Base-by-base conservation (phyloP, 2,329 filamentous ascomycete genomes). In the Apiospora phragmitis region DNA sequence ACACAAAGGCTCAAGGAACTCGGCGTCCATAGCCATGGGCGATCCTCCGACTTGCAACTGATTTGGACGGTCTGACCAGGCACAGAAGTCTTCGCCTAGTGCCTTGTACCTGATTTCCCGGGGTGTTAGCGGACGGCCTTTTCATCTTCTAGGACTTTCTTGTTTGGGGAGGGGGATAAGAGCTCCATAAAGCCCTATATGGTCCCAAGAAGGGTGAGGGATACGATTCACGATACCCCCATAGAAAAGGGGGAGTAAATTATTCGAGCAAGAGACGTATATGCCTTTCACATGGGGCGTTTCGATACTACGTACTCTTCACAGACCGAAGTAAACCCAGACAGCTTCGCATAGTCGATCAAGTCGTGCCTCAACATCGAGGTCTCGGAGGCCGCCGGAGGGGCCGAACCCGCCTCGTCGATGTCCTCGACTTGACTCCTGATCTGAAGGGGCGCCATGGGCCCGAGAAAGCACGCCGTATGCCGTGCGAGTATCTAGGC, bases 11-110 rank as follows among this genome's bases (percentile, higher is more conserved):
- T 59, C 62, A 9, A 67, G 68, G 35, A 71, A 70, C 49, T 67
- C 51, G 68, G 68, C 51, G 41, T 69, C 68, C 29, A 71, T 65
- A 26, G 70, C 68, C 4, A 71, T 59, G 26, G 68, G 41, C 12
- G 65, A 68, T 47, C 43, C 55, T 26, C 68, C 65, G 43, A 29
- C 70, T 6, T 35, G 55, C 2, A 69, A 26, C 5, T 49, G 68
- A 29, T 67, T 41, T 7, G 70, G 70, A 41, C 68, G 68, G 16
- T 38, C 24, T 14, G 68, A 42, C 70, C 70, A 71, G 32, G 38
- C 43, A 65, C 70, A 71, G 43, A 71, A 71, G 51, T 71, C 70
- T 38, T 71, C 65, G 51, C 70, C 70, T 43, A 69, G 65, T 12
- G 65, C 38, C 21, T 65, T 65, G 38, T 65, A 70, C 45, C 70